A percentile compares a stretch with the other conserved stretches of the same genome.
Evolutionary conservation across 2,329 filamentous ascomycete genomes (phyloP).

Genomic region (Capronia coronata): DNA sequence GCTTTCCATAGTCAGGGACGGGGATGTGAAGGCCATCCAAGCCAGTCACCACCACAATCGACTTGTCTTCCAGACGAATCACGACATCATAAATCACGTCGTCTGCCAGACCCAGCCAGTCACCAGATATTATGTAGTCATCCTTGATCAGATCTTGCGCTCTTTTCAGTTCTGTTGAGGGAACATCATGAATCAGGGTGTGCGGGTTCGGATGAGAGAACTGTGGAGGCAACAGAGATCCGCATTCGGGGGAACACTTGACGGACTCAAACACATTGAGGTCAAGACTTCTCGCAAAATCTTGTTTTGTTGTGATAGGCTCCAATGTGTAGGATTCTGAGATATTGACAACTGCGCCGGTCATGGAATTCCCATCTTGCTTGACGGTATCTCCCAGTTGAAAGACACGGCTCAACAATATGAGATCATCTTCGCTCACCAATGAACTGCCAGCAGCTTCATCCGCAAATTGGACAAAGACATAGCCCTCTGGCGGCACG

Average conservation of each 20-base stretch:
- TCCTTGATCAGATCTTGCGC: conserved; percentile 45
- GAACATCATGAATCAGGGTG: conserved; percentile 37
- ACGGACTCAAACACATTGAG: neutral
- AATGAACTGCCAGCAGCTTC: conserved; percentile 39
- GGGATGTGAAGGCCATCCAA: conserved; percentile 39
- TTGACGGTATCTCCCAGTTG: conserved; percentile 53
- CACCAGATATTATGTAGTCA: conserved; percentile 48
- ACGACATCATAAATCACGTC: conserved; percentile 46
- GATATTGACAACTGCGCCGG: conserved; percentile 49
- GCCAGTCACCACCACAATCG: conserved; percentile 48
- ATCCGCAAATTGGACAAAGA: conserved; percentile 41
- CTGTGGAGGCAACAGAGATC: conserved; percentile 8
- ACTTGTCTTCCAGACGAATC: conserved; percentile 47
- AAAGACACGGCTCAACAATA: conserved; percentile 49
- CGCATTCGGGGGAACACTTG: conserved; percentile 15
- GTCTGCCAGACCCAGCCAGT: conserved; percentile 52
- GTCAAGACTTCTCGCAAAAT: neutral
- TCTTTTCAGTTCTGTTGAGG: conserved; percentile 42
- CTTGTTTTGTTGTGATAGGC: conserved; percentile 28
- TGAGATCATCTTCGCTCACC: conserved; percentile 41
- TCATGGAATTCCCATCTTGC: conserved; percentile 43
- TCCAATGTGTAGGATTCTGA: conserved; percentile 42
- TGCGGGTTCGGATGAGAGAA: conserved; percentile 26
- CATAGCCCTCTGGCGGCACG: conserved; percentile 46
- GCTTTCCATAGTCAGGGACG: conserved; percentile 29